Evolutionary conservation across 345 rosid genomes (phyloP), one percentile per base, ranked within the genome.

Genomic region (Linum tenue): DNA sequence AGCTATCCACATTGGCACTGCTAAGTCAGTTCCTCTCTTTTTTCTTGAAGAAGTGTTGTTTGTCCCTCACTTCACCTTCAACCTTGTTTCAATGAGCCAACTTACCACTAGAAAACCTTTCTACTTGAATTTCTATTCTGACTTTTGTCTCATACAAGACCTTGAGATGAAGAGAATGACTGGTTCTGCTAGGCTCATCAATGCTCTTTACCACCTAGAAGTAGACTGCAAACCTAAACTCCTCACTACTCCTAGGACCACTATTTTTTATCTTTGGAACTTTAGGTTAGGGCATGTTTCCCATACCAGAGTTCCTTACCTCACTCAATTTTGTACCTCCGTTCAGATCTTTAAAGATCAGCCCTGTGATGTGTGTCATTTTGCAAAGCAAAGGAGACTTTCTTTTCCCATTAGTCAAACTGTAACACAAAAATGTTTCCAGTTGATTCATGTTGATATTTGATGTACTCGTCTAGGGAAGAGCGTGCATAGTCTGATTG

Each of bases 181-280:
- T 56, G 60, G 60, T 56, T 56, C 37, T 56, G 37, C 60, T 56
- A 56, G 16, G 60, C 60, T 16, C 31, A 17, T 14, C 60, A 56
- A 56, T 16, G 37, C 31, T 9, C 11, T 56, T 3, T 56, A 56
- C 16, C 37, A 56, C 10, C 4, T 56, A 8, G 35, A 16, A 16
- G 14, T 9, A 22, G 31, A 22, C 7, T n/a, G 35, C 60, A 56
- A 35, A 3, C 60, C 5, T 56, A 16, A 9, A 7, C 35, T 1
- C 31, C 2, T 35, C 3, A 16, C 37, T 56, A 16, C 10, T 5
- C 11, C 8, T 6, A 56, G 11, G 14, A 1, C 9, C 31, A 4
- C 11, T 4, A 1, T 9, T 4, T 35, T 16, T 56, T 9, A 56
- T 56, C 1, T 56, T 16, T 56, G 60, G 37, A 17, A 56, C 6